These are phyloP conservation scores for Podospora tetraspora DNA, from an alignment of 495 filamentous ascomycete genomes.

Conservation along the genomic window DNA sequence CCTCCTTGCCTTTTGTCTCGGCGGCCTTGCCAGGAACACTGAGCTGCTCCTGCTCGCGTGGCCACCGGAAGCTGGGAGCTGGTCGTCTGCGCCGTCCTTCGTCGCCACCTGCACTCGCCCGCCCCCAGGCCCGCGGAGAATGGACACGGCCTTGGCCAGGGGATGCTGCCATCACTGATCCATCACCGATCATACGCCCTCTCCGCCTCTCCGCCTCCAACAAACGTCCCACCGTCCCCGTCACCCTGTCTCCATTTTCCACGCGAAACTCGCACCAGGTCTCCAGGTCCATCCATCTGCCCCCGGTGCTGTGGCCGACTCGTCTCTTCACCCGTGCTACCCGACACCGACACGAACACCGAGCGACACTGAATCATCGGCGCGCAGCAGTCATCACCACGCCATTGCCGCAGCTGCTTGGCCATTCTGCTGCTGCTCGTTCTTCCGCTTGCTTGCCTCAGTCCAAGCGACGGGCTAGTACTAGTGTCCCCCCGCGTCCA, in stretches of 20 bases:
- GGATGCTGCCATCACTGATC: conserved; percentile 7
- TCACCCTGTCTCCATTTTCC: background rate
- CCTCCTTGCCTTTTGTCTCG: background rate
- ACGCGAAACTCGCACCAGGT: background rate
- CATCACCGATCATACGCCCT: background rate
- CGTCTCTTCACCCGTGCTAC: background rate
- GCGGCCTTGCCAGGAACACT: background rate
- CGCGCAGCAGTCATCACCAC: background rate
- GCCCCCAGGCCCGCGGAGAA: background rate
- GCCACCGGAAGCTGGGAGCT: conserved; percentile 3
- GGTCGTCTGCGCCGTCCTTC: background rate
- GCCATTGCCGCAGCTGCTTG: background rate
- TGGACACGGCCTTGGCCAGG: conserved; percentile 9
- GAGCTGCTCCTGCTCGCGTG: background rate
- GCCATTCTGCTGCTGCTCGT: no score
- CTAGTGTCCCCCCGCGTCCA: background rate
- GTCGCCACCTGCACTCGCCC: conserved; percentile 2
- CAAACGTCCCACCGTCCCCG: background rate
- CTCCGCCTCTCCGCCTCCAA: no score
- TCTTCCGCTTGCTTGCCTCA: background rate
- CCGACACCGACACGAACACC: background rate
- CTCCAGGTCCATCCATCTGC: background rate
- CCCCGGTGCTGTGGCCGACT: background rate
- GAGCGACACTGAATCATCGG: background rate
- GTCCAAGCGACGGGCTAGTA: background rate